Conservation (phyloP, 257 asterid genomes). For the Solanum rostratum region DNA sequence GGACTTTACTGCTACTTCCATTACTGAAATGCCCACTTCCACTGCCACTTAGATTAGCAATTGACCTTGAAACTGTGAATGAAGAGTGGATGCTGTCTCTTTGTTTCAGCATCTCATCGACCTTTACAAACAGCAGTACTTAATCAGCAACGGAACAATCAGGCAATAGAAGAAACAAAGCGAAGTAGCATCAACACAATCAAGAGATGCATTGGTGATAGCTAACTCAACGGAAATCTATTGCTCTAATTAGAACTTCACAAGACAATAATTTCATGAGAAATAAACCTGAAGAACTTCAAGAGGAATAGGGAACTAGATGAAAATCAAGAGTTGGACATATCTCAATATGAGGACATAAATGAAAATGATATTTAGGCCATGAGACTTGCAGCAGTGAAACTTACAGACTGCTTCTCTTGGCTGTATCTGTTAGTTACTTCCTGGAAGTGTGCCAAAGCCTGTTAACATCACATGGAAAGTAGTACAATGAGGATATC, state of each 20-base stretch:
- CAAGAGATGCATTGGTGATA: not conserved
- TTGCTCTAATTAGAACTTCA: not conserved
- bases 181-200: not conserved
- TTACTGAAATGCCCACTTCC: constrained; percentile 73
- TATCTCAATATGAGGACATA: not conserved
- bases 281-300: not conserved
- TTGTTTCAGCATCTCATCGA: constrained; percentile 89
- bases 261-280: not conserved
- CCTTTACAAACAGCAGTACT: constrained; percentile 22
- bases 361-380: not conserved
- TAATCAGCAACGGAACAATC: not conserved
- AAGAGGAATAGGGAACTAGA: not conserved
- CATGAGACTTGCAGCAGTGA: not conserved
- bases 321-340: not conserved
- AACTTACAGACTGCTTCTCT: constrained; percentile 91
- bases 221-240: not conserved
- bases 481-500: not conserved
- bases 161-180: not conserved
- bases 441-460: constrained; percentile 95
- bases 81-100: constrained; percentile 82
- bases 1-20: constrained; percentile 71
- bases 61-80: constrained; percentile 59
- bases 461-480: constrained; percentile 33
- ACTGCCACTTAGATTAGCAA: constrained; percentile 39
- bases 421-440: constrained; percentile 83